These are phyloP conservation scores for Colletotrichum nymphaeae DNA, from an alignment of 2,329 filamentous ascomycete genomes.

Conservation along the genomic window DNA sequence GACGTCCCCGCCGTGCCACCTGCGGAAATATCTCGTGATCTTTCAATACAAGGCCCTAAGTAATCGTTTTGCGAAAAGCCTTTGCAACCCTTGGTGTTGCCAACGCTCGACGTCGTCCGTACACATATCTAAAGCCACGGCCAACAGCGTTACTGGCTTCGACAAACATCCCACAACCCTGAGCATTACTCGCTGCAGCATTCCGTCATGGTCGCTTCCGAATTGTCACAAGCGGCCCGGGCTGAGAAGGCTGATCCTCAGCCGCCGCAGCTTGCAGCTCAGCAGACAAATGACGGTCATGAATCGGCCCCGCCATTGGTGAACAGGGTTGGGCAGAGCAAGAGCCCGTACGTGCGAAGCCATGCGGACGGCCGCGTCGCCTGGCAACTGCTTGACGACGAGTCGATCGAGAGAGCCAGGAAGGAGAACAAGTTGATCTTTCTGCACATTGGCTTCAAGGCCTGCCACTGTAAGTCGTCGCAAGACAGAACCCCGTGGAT, in stretches of 20 bases:
- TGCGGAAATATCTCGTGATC: conserved; percentile 1
- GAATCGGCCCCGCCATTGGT: conserved; percentile 41
- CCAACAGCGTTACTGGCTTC: not conserved
- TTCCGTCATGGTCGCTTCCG: conserved; percentile 49
- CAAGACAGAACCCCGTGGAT: not conserved
- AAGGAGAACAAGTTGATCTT: conserved; percentile 90
- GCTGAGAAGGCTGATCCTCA: conserved; percentile 22
- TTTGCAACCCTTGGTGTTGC: not conserved
- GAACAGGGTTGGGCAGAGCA: conserved; percentile 51
- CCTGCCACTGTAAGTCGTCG: conserved; percentile 84
- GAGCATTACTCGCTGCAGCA: not conserved
- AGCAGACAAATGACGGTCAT: conserved; percentile 32
- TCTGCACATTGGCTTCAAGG: conserved; percentile 92
- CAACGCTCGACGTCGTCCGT: not conserved
- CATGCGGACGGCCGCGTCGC: conserved; percentile 86
- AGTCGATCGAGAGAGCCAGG: conserved; percentile 81
- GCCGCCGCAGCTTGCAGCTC: conserved; percentile 46
- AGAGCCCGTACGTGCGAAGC: conserved; percentile 71
- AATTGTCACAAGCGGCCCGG: conserved; percentile 42
- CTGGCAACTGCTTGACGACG: conserved; percentile 90
- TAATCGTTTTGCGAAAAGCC: not conserved
- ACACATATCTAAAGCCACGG: not conserved
- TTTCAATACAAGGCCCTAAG: not conserved
- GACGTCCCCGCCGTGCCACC: not conserved
- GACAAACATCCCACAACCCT: not conserved